A percentile compares a stretch with the other conserved stretches of the same genome.
Evolutionary conservation across 345 rosid species (phyloP).

Genomic region (Citrus australasica): DNA sequence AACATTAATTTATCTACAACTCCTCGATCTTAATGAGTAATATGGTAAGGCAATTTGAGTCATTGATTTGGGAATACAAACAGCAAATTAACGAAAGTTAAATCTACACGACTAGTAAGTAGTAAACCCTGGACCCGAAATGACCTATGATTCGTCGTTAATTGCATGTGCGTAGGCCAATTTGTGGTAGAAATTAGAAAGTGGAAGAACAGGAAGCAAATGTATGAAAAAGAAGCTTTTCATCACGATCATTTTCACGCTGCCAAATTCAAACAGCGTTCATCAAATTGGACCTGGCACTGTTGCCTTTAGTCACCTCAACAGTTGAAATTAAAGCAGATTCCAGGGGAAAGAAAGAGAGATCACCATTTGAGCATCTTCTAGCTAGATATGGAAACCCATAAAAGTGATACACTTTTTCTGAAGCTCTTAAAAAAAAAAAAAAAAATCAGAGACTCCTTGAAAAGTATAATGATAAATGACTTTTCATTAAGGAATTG

Average conservation of each 20-base stretch:
- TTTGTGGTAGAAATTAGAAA: conserved; percentile 1
- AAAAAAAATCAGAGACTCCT: neutral
- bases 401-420: conserved; percentile 38
- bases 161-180: conserved; percentile 8
- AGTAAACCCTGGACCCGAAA: no score
- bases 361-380: conserved; percentile 37
- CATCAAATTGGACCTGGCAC: conserved; percentile 23
- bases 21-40: neutral
- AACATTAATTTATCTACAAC: no score
- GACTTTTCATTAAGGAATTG: conserved; percentile 42
- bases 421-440: conserved; percentile 1
- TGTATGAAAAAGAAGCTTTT: conserved; percentile 28
- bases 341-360: conserved; percentile 18
- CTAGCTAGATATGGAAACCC: conserved; percentile 38
- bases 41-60: neutral
- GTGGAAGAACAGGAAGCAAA: conserved; percentile 20
- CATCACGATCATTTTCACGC: conserved; percentile 12
- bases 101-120: no score
- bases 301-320: conserved; percentile 43
- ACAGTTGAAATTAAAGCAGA: conserved; percentile 35
- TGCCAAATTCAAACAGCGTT: conserved; percentile 15
- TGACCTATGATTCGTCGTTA: neutral
- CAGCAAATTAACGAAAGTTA: neutral
- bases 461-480: conserved; percentile 46
- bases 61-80: neutral